Evolutionary conservation across 352 stramenopile species (phyloP), one percentile per base, ranked within the genome.

Genomic region (Phytophthora litchii): DNA sequence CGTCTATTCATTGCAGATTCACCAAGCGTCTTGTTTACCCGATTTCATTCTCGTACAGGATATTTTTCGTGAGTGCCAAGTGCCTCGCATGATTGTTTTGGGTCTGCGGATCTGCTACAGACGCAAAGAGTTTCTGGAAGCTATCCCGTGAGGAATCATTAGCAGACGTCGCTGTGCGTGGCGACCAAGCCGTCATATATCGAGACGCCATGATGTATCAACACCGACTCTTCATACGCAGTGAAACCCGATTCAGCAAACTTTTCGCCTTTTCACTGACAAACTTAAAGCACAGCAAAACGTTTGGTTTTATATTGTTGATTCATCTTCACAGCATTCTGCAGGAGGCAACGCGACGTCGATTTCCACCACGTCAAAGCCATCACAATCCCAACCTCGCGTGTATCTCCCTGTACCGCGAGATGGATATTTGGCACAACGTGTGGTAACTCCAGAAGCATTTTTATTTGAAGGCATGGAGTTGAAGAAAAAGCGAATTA

Each of bases 101-200:
- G 16, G 83, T 92, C 74, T 92, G 78, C 9, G 69, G 79, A 43
- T 92, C 80, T 10, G 41, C 45, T 20, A 88, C 64, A 1, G 78
- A 84, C 21, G 57, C 61, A 38, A 91, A 91, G 37, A 92, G 70
- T 67, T 91, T 92, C 27, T 74, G 58, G 60, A 92, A 91, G 32
- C 60, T 68, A 20, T 88, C 54, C 14, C 19, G 54, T 8, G 58
- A 58, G 2, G 32, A 36, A 56, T 56, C 35, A 0, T 1, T 11
- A 3, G 34, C 12, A n/a, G 35, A 34, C 13, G 23, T 35, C 21
- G 41, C 27, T 35, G 43, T 13, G 11, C 36, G 35, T 12, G 47
- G 53, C 27, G 50, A 51, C 11, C 34, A 53, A 23, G 62, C 16
- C 38, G 31, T 53, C 40, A 45, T 19, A 16, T 50, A 36, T 6